Evolutionary conservation across 352 stramenopile genomes (phyloP), one percentile per base, ranked within the genome.

Genomic region (Pythium scleroteichum): DNA sequence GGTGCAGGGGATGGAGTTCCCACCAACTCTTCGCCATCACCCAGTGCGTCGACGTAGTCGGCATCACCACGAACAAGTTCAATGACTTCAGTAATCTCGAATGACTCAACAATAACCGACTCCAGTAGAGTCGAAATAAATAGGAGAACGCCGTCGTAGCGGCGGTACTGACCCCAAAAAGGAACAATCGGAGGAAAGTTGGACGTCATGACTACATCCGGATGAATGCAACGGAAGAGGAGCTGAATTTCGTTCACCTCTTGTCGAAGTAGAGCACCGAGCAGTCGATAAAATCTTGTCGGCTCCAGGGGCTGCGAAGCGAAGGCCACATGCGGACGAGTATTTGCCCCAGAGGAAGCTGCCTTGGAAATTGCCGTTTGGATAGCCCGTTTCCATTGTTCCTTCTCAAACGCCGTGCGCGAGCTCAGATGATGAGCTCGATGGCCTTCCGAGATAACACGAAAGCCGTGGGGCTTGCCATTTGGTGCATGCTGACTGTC

Each of bases 131-230:
- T 91, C n/a, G 85, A 94, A 47, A 94, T 87, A 55, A 89, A 94
- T 1, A 94, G 59, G 24, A 94, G 50, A 4, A 94, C 62, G 17
- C 85, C 85, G 54, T 94, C 85, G 38, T 92, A 94, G 8, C 85
- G 82, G 27, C 85, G 77, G 51, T 94, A 94, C 55, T 94, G 85
- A 0, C 85, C 85, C 85, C 85, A 94, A 57, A 94, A 94, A 16
- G 85, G 85, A 13, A 94, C 85, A 52, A 91, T 91, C 6, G 85
- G 85, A n/a, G 85, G 85, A 59, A 90, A 91, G 38, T 94, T 94
- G 4, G 79, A 90, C 14, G 85, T 94, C 32, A 94, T 61, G 3
- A 94, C 69, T 17, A 94, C 62, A 40, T 89, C 79, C 5, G 85
- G 85, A 59, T 94, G 85, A 24, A 94, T 85, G 49, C 75, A 92